Conservation (phyloP, 192 early-diverging fungal species). For the Backusella circina region DNA sequence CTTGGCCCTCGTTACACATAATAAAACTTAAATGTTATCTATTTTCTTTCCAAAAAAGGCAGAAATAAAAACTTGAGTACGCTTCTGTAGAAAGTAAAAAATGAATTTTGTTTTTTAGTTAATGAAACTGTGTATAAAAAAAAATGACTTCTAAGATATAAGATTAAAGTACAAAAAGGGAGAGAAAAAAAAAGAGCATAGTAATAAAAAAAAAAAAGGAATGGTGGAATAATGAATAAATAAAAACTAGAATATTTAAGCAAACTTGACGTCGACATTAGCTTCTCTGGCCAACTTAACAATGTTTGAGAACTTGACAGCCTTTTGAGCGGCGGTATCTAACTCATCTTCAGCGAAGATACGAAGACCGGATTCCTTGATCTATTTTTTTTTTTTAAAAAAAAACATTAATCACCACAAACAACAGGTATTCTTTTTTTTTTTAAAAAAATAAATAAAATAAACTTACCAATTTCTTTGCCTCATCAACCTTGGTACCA, state of each 20-base stretch:
- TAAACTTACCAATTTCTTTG: conserved; percentile 24
- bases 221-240: conserved; percentile 3
- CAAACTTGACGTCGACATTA: conserved; percentile 71
- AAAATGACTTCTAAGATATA: not conserved
- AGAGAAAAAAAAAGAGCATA: not conserved
- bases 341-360: conserved; percentile 95
- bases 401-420: not conserved
- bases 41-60: not conserved
- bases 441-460: not conserved
- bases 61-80: not conserved
- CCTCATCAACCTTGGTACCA: conserved; percentile 59
- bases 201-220: not conserved
- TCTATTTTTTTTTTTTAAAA: conserved; percentile 23
- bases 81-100: not conserved
- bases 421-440: not conserved
- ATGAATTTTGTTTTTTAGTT: not conserved
- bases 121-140: not conserved
- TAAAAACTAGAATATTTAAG: conserved; percentile 6
- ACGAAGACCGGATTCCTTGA: conserved; percentile 84
- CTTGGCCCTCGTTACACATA: not conserved
- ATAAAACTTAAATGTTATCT: not conserved
- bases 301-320: conserved; percentile 80
- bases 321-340: conserved; percentile 90
- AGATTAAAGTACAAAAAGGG: not conserved
- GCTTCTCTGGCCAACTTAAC: conserved; percentile 73